Percentiles rank a stretch among this genome's conserved stretches.
Evolutionary conservation across 352 stramenopile species (phyloP).

Genomic region (Lagenidium sp.): DNA sequence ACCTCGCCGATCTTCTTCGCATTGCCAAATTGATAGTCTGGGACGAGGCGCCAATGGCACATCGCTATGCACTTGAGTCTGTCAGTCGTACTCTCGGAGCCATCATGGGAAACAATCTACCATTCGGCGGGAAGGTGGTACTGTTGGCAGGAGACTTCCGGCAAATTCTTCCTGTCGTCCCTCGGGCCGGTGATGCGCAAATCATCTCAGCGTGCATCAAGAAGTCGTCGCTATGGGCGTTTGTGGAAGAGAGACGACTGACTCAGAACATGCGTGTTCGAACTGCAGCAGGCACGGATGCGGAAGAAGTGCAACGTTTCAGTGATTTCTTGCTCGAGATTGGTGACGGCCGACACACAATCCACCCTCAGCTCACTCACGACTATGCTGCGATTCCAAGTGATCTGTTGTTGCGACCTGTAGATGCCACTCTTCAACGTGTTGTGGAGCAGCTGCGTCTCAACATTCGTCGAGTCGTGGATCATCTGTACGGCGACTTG

Average conservation of each 20-base stretch:
- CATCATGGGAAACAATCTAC: not conserved
- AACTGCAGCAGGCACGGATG: not conserved
- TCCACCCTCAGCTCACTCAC: not conserved
- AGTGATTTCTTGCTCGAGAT: conserved; percentile 1
- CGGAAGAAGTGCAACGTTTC: not conserved
- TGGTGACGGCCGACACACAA: not conserved
- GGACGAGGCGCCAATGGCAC: conserved; percentile 5
- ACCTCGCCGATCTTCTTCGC: not conserved
- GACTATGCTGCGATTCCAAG: not conserved
- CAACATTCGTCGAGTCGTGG: not conserved
- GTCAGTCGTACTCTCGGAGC: conserved; percentile 1
- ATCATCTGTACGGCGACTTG: too few relatives aligned
- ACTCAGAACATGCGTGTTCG: not conserved
- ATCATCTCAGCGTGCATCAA: not conserved
- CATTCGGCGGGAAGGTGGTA: conserved; percentile 3
- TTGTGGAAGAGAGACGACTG: not conserved
- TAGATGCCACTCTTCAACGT: not conserved
- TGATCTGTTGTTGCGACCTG: not conserved
- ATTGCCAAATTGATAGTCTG: not conserved
- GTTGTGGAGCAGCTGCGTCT: not conserved
- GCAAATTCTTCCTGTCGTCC: conserved; percentile 7
- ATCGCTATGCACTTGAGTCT: conserved; percentile 2
- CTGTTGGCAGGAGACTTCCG: conserved; percentile 2
- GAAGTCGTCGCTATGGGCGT: not conserved
- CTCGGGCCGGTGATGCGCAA: not conserved